Evolutionary conservation across 805 yeast genomes (phyloP).

Genomic region (Ascoidea rubescens): DNA sequence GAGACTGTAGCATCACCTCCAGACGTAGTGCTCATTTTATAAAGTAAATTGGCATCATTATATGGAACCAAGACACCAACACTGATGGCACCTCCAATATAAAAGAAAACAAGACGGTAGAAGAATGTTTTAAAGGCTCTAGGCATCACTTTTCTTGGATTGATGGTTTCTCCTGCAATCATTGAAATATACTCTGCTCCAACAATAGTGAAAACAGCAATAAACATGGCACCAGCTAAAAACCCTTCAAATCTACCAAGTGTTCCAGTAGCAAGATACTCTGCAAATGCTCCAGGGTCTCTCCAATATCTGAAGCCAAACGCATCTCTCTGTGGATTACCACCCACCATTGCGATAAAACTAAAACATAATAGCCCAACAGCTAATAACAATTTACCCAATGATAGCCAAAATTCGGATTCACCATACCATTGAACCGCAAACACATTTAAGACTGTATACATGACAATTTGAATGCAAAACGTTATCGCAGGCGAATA

Average conservation of each 20-base stretch:
- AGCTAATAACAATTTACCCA: conserved; percentile 38
- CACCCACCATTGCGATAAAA: conserved; percentile 35
- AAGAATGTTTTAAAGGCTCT: conserved; percentile 53
- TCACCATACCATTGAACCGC: conserved; percentile 46
- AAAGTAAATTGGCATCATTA: conserved; percentile 33
- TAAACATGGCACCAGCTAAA: conserved; percentile 19
- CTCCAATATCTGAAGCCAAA: conserved; percentile 53
- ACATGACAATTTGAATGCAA: conserved; percentile 33
- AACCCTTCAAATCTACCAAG: conserved; percentile 43
- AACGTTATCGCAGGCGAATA: conserved; percentile 56
- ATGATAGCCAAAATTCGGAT: conserved; percentile 43
- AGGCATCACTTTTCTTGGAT: conserved; percentile 59
- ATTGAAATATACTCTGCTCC: conserved; percentile 48
- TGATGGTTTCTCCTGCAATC: conserved; percentile 45
- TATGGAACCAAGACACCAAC: conserved; percentile 54
- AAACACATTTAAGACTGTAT: conserved; percentile 30
- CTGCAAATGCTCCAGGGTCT: conserved; percentile 54
- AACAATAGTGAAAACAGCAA: conserved; percentile 45
- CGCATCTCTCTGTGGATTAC: conserved; percentile 43
- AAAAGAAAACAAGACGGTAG: conserved; percentile 46
- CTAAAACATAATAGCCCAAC: conserved; percentile 41
- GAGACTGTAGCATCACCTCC: conserved; percentile 18
- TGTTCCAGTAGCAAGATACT: conserved; percentile 28
- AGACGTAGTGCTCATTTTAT: conserved; percentile 27
- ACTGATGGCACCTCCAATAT: conserved; percentile 45